phyloP scores from a whole-genome alignment of 176 grass and related monocot species.

The Thinopyrum elongatum region DNA sequence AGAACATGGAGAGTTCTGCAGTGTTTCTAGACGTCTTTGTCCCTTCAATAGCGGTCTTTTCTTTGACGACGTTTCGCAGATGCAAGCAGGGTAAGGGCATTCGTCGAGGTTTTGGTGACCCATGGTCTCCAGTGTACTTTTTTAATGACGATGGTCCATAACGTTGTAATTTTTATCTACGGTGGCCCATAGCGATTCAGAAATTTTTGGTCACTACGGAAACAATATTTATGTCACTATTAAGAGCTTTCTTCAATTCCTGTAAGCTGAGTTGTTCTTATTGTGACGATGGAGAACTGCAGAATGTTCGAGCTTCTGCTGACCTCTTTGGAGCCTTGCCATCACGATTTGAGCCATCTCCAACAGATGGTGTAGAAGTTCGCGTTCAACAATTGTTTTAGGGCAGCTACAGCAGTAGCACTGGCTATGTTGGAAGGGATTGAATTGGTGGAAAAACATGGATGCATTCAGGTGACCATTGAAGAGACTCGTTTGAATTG shows the following conservation, averaged over 20 bases:
- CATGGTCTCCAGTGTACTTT: not conserved
- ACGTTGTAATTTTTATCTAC: constrained; percentile 2
- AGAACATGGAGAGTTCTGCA: not conserved
- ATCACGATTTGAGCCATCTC: no score
- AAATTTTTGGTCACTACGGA: constrained; percentile 12
- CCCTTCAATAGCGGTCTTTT: not conserved
- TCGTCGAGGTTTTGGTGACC: constrained; percentile 18
- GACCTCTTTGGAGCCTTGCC: not conserved
- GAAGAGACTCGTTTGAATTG: no score
- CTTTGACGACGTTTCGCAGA: not conserved
- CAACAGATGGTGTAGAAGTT: no score
- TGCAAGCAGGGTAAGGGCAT: not conserved
- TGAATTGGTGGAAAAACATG: no score
- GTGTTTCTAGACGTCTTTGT: constrained; percentile 5
- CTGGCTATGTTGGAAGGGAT: no score
- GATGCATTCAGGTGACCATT: no score
- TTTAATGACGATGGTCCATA: not conserved
- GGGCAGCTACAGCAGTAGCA: no score
- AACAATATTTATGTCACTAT: not conserved
- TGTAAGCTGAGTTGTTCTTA: not conserved
- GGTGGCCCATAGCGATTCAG: not conserved
- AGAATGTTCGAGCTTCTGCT: not conserved
- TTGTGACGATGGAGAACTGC: no score
- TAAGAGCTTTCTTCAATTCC: not conserved
- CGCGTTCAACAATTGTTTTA: no score